A percentile compares a stretch with the other conserved stretches of the same genome.
Evolutionary conservation across 2,329 filamentous ascomycete species (phyloP).

Genomic region (Colletotrichum lini): DNA sequence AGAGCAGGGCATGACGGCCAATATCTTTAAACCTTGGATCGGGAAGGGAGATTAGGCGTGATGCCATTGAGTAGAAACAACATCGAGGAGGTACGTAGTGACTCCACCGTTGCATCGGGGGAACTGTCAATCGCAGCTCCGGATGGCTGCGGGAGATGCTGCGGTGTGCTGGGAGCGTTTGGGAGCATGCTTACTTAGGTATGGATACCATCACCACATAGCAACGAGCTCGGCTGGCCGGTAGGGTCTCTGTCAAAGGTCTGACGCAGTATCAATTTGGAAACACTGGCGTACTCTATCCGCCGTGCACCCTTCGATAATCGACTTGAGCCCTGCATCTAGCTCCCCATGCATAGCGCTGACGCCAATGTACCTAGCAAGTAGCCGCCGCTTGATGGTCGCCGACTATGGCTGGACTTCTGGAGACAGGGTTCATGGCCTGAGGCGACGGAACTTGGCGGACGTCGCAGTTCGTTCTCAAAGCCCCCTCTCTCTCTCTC

Average conservation of each 20-base stretch:
- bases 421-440: not conserved
- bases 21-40: conserved; percentile 25
- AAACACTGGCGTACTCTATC: conserved; percentile 14
- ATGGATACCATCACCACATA: not conserved
- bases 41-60: conserved; percentile 14
- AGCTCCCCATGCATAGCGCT: not conserved
- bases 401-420: conserved; percentile 7
- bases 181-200: not conserved
- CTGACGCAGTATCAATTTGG: conserved; percentile 7
- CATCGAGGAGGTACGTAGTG: not conserved
- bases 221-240: not conserved
- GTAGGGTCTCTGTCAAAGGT: conserved; percentile 10
- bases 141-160: conserved; percentile 1
- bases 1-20: conserved; percentile 24
- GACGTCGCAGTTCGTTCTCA: conserved; percentile 1
- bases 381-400: conserved; percentile 30
- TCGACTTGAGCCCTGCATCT: conserved; percentile 22
- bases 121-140: conserved; percentile 17
- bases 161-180: conserved; percentile 1
- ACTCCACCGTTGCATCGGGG: conserved; percentile 27
- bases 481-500: not conserved
- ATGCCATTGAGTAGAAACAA: conserved; percentile 29
- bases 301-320: not conserved
- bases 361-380: conserved; percentile 26
- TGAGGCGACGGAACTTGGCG: conserved; percentile 18